These are phyloP conservation scores for Amanita muscaria DNA, from an alignment of 768 basidiomycete species.

Conservation along the genomic window DNA sequence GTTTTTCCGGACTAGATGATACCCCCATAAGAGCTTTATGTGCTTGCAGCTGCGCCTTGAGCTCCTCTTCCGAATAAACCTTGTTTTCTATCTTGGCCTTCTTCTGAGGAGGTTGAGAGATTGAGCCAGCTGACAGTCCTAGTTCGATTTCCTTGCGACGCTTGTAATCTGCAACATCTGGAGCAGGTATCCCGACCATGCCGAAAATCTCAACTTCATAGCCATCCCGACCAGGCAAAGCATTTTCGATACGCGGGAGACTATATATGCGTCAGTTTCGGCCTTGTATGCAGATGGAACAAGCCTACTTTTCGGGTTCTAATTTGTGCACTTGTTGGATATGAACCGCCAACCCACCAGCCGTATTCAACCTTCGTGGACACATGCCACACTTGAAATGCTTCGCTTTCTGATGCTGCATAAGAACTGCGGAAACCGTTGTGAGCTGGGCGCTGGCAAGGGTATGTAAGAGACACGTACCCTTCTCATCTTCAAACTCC, in stretches of 20 bases:
- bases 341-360: slow-evolving; percentile 95
- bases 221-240: slow-evolving; percentile 90
- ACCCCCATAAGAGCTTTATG: slow-evolving; percentile 90
- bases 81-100: slow-evolving; percentile 75
- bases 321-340: slow-evolving; percentile 99
- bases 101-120: slow-evolving; percentile 74
- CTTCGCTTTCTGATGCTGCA: slow-evolving; percentile 99
- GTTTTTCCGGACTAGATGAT: slow-evolving; percentile 27
- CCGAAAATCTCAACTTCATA: slow-evolving; percentile 99
- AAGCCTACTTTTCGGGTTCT: slow-evolving; percentile 79
- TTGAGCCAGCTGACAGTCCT: slow-evolving; percentile 74
- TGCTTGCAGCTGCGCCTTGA: slow-evolving; percentile 76
- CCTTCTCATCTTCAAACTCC: slow-evolving; percentile 99
- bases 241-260: slow-evolving; percentile 89
- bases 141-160: slow-evolving; percentile 92
- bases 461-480: slow-evolving; percentile 31
- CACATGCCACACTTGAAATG: slow-evolving; percentile 98
- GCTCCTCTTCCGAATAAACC: slow-evolving; percentile 72
- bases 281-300: neutral
- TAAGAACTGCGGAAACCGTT: slow-evolving; percentile 56
- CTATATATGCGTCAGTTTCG: slow-evolving; percentile 23
- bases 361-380: slow-evolving; percentile 91
- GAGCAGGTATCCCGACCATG: slow-evolving; percentile 96
- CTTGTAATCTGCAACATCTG: slow-evolving; percentile 93
- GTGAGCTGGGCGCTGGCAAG: neutral